Evolutionary conservation across 805 yeast genomes (phyloP).

Genomic region (Candida pini): DNA sequence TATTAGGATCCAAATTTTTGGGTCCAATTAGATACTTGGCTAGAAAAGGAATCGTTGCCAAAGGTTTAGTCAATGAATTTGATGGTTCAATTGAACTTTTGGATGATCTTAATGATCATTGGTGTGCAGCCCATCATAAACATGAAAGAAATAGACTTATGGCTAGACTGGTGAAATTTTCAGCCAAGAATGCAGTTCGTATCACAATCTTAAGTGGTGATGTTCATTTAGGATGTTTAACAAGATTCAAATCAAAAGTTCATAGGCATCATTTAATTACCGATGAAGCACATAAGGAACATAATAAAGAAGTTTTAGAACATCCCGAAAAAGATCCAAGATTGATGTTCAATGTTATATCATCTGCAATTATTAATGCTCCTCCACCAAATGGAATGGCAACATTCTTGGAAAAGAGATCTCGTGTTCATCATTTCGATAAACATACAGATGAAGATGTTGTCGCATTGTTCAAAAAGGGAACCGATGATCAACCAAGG

Average conservation of each 20-base stretch:
- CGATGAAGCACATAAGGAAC: constrained; percentile 28
- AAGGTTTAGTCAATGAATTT: constrained; percentile 82
- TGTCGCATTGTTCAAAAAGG: constrained; percentile 61
- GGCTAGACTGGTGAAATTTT: constrained; percentile 56
- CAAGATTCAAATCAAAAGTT: constrained; percentile 60
- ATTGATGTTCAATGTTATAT: constrained; percentile 74
- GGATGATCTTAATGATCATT: constrained; percentile 93
- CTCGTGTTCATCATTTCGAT: constrained; percentile 64
- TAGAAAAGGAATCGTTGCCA: constrained; percentile 53
- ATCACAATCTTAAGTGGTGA: constrained; percentile 88
- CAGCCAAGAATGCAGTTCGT: constrained; percentile 58
- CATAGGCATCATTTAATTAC: constrained; percentile 37
- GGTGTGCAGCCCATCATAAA: constrained; percentile 91
- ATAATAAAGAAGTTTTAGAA: constrained; percentile 34
- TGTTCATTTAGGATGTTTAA: constrained; percentile 84
- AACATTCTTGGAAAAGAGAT: constrained; percentile 57
- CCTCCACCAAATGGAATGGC: constrained; percentile 94
- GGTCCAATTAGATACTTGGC: constrained; percentile 61
- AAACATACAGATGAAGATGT: constrained; percentile 69
- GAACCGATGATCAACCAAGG: constrained; percentile 48
- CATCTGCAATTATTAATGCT: constrained; percentile 86
- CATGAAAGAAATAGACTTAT: constrained; percentile 72
- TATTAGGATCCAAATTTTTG: constrained; percentile 58
- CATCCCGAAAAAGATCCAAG: constrained; percentile 67
- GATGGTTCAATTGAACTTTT: constrained; percentile 88